phyloP scores from a whole-genome alignment of 495 filamentous ascomycete genomes.

The Hypoxylon intermedium region DNA sequence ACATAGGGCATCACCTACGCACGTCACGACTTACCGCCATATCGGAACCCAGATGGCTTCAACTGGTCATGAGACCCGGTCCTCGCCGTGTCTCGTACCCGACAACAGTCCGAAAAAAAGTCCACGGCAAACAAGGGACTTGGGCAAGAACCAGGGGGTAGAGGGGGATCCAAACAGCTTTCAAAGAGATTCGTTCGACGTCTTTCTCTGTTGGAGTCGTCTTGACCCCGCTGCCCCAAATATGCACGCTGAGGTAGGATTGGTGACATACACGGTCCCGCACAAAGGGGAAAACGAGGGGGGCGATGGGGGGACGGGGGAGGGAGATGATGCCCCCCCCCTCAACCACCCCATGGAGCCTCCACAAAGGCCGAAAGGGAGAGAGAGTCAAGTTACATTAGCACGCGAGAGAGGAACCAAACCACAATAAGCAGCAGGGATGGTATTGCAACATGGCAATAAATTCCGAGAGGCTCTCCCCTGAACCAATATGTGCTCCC shows the following conservation, averaged over 20 bases:
- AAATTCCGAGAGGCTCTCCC: conserved; percentile 23
- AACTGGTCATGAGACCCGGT: conserved; percentile 14
- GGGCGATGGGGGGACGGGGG: too few relatives aligned
- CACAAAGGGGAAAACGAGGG: conserved; percentile 1
- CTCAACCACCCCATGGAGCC: conserved; percentile 19
- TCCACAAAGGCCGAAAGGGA: conserved; percentile 26
- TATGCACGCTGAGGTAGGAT: conserved; percentile 19
- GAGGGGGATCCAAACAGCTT: not conserved
- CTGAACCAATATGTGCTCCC: not conserved
- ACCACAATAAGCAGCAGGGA: conserved; percentile 15
- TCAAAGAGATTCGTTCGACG: conserved; percentile 3
- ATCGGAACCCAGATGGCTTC: conserved; percentile 6
- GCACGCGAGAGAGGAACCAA: conserved; percentile 6
- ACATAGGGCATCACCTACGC: conserved; percentile 21
- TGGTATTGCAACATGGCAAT: not conserved
- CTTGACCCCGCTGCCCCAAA: conserved; percentile 27
- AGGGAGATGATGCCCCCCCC: conserved; percentile 7
- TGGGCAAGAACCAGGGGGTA: not conserved
- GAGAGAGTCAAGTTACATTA: too few relatives aligned
- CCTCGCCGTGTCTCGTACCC: conserved; percentile 29
- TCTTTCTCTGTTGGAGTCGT: not conserved
- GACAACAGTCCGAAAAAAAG: conserved; percentile 33
- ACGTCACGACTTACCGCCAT: conserved; percentile 12
- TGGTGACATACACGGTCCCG: conserved; percentile 15
- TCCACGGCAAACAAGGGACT: not conserved